Conservation (phyloP, 345 rosid genomes). For the Hypericum androsaemum region DNA sequence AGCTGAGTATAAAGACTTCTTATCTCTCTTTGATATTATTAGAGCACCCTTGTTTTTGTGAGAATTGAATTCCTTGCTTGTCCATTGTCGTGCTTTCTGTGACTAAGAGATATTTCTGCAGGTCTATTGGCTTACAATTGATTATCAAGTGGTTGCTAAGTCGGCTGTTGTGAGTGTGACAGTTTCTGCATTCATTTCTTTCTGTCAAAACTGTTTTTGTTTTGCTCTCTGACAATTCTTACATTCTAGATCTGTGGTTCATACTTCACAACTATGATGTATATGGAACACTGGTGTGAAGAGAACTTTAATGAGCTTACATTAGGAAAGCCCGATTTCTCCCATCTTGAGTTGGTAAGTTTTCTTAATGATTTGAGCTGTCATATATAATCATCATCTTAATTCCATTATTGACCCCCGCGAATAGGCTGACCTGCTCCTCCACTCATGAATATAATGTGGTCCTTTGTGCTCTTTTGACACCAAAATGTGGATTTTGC, state of each 20-base stretch:
- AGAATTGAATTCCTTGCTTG: not conserved
- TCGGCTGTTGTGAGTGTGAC: slow-evolving; percentile 68
- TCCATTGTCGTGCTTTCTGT: slow-evolving; percentile 1
- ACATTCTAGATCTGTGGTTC: slow-evolving; percentile 63
- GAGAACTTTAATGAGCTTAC: slow-evolving; percentile 60
- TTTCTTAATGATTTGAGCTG: not conserved
- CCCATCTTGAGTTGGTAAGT: slow-evolving; percentile 72
- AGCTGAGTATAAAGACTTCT: too few species aligned
- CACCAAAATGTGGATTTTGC: slow-evolving; percentile 6
- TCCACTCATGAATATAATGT: not conserved
- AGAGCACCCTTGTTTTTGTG: not conserved
- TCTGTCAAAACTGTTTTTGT: not conserved
- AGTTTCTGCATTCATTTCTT: not conserved
- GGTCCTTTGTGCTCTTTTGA: not conserved
- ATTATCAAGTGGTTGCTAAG: slow-evolving; percentile 76
- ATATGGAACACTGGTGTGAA: slow-evolving; percentile 96
- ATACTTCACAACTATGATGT: slow-evolving; percentile 76
- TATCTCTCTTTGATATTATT: too few species aligned
- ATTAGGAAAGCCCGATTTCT: slow-evolving; percentile 85
- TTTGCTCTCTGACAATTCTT: not conserved
- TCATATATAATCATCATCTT: not conserved
- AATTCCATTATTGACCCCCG: not conserved
- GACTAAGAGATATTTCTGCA: slow-evolving; percentile 22
- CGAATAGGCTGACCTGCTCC: not conserved
- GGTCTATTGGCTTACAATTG: slow-evolving; percentile 89